Evolutionary conservation across 306 rosid species (phyloP), one percentile per base, ranked within the genome.

Genomic region (Gillenia trifoliata): DNA sequence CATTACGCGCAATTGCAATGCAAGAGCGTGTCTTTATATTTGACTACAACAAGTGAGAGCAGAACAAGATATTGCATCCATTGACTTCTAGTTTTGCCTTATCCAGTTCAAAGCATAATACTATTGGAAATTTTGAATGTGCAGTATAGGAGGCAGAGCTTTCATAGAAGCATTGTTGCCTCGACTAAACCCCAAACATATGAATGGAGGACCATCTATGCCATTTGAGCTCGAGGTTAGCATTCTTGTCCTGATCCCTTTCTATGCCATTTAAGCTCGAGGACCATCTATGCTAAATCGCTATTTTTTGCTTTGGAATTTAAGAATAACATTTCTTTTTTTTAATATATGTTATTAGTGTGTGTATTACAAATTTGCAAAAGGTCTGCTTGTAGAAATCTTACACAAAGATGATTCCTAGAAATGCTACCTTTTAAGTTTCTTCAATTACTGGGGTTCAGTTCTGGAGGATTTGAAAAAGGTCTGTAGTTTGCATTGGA

Each of bases 1-100:
- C 99, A 45, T 79, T 95, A 62, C 88, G 92, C 74, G 99, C 98
- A 71, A 95, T 95, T 72, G 99, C 98, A n/a, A 95, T 90, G 98
- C 79, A 68, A 75, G 99, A 95, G 66, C 76, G 82, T 50, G 99
- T 90, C 64, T 90, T 92, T 69, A 85, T 95, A 83, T 95, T 95
- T 83, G 96, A 92, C 81, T 80, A 86, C 64, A 90, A 89, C 78
- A 66, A 96, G 99, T 92, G 86, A 79, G 70, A 80, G 67, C 72
- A 40, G 30, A 75, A 64, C 76, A 17, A 67, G 33, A 9, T 70
- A 11, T 11, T 17, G 40, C 65, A n/a, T 20, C 38, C 61, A 40
- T 45, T 52, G 62, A 22, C 29, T 38, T 15, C 60, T 11, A 0
- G 6, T 30, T 59, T 76, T 80, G 52, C 69, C 78, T 40, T 70